Conservation (phyloP, 257 asterid species). For the Solanum rostratum region DNA sequence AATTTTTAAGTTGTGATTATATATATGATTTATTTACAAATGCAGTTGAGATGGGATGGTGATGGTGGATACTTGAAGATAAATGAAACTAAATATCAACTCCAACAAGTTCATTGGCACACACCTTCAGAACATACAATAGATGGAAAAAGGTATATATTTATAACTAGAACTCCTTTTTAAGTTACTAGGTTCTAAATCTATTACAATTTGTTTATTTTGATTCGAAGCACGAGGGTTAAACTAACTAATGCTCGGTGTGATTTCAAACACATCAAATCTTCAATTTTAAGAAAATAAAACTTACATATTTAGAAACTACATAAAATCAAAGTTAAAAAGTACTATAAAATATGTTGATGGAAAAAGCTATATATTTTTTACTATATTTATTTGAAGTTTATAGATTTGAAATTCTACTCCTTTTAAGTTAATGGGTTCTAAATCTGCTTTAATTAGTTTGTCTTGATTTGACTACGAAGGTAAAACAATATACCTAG, state of each 20-base stretch:
- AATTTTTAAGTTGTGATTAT: neutral
- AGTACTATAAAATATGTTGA: neutral
- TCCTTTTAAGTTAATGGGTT: no score
- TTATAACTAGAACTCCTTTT: no score
- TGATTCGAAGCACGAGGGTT: fast-evolving
- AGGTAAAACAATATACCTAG: no score
- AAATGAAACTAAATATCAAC: conserved; percentile 35
- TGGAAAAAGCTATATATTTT: no score
- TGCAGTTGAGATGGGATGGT: conserved; percentile 47
- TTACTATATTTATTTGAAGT: no score
- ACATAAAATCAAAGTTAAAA: neutral
- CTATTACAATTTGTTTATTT: neutral
- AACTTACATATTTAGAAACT: neutral
- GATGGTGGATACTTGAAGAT: conserved; percentile 35
- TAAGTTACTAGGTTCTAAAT: neutral
- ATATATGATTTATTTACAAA: neutral
- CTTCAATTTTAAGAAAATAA: neutral
- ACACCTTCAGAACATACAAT: conserved; percentile 56
- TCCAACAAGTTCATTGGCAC: conserved; percentile 54
- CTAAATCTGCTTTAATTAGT: no score
- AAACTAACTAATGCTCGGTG: neutral
- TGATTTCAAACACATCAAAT: neutral
- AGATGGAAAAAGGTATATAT: conserved; percentile 31
- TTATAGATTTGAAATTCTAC: no score
- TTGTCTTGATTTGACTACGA: no score